Conservation (phyloP, 2,329 filamentous ascomycete species). For the Arthroderma sp. region DNA sequence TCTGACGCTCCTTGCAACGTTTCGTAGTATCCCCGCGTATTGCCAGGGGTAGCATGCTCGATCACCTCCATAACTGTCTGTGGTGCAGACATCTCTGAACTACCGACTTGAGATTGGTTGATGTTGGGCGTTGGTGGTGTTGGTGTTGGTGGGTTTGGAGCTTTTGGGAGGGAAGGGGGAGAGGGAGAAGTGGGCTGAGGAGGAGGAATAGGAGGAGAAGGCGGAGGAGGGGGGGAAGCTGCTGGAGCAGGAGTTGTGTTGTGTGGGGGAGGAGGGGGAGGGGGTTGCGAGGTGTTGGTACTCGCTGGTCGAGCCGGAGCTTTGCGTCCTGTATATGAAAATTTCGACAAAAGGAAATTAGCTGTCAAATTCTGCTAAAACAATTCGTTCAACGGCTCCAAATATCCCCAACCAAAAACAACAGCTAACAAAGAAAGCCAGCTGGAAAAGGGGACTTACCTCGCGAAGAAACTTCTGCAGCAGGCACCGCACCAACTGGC, state of each 20-base stretch:
- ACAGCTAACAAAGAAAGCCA: too few species aligned
- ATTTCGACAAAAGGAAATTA: too few species aligned
- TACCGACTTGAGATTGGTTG: neutral
- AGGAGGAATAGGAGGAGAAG: neutral
- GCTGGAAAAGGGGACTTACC: too few species aligned
- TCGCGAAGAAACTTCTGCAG: too few species aligned
- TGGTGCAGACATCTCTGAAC: neutral
- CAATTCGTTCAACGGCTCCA: too few species aligned
- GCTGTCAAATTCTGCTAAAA: too few species aligned
- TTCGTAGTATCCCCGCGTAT: slow-evolving; percentile 19
- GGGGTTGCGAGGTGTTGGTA: neutral
- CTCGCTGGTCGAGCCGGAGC: too few species aligned
- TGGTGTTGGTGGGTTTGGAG: neutral
- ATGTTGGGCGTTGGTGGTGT: neutral
- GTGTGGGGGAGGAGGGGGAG: neutral
- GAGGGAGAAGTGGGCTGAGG: neutral
- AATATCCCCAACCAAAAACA: too few species aligned
- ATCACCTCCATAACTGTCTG: slow-evolving; percentile 6
- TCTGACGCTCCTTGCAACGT: neutral
- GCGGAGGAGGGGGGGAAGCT: neutral
- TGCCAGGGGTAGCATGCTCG: slow-evolving; percentile 29
- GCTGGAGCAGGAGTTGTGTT: neutral
- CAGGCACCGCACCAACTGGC: too few species aligned
- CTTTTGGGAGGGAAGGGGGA: neutral
- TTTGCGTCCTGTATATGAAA: too few species aligned